These are phyloP conservation scores for Primulina huaijiensis DNA, from an alignment of 257 asterid species.

Conservation along the genomic window DNA sequence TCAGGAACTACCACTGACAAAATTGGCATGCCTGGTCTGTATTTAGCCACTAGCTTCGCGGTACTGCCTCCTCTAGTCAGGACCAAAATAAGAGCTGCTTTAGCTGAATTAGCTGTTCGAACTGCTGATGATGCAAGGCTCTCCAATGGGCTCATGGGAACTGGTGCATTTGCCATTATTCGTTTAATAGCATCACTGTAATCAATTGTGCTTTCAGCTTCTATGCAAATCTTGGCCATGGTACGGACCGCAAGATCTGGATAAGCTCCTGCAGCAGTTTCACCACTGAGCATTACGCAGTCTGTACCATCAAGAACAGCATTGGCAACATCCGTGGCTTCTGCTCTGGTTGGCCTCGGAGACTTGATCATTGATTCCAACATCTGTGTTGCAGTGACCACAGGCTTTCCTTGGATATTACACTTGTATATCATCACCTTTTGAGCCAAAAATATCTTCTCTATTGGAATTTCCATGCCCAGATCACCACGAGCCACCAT, in stretches of 20 bases:
- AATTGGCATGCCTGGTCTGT: conserved; percentile 21
- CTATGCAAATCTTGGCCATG: conserved; percentile 81
- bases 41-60: conserved; percentile 20
- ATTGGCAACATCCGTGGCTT: conserved; percentile 89
- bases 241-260: conserved; percentile 86
- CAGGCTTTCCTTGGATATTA: conserved; percentile 89
- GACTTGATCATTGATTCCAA: conserved; percentile 90
- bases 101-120: conserved; percentile 19
- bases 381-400: conserved; percentile 92
- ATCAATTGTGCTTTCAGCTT: conserved; percentile 79
- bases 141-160: conserved; percentile 22
- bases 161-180: conserved; percentile 16
- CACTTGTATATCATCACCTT: conserved; percentile 89
- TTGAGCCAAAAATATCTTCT: conserved; percentile 83
- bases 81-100: conserved; percentile 18
- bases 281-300: conserved; percentile 92
- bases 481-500: conserved; percentile 93
- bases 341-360: conserved; percentile 90
- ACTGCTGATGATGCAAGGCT: conserved; percentile 21
- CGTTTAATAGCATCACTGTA: conserved; percentile 25
- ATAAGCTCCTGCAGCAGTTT: conserved; percentile 93
- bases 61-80: conserved; percentile 24
- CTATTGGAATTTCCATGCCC: conserved; percentile 91
- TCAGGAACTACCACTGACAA: conserved; percentile 19
- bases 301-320: conserved; percentile 92